These are phyloP conservation scores for Stagonosporopsis tanaceti DNA, from an alignment of 2,329 filamentous ascomycete species.

Conservation along the genomic window DNA sequence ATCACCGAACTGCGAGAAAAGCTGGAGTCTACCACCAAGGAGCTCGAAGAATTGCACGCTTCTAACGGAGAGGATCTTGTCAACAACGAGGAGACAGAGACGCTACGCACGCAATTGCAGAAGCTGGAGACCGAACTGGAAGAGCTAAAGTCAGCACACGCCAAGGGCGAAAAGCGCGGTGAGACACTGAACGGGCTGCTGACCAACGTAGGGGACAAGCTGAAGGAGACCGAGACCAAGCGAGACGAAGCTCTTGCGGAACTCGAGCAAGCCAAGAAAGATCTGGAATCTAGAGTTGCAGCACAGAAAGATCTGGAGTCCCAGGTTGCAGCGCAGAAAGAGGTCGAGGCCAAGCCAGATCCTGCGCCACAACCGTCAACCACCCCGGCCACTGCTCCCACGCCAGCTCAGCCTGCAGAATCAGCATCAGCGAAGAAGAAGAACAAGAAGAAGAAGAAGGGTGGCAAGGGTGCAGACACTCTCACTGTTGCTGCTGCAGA, in stretches of 20 bases:
- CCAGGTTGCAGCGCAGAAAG: constrained; percentile 22
- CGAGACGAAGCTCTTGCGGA: constrained; percentile 57
- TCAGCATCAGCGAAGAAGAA: constrained; percentile 72
- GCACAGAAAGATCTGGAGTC: constrained; percentile 33
- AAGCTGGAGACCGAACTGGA: constrained; percentile 44
- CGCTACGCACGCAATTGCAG: constrained; percentile 39
- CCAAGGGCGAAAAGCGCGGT: constrained; percentile 60
- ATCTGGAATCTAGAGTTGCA: constrained; percentile 29
- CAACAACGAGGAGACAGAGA: constrained; percentile 38
- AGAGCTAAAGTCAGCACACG: constrained; percentile 38
- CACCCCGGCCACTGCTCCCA: constrained; percentile 14
- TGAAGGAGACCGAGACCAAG: constrained; percentile 62
- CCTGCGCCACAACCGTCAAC: constrained; percentile 28
- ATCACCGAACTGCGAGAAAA: constrained; percentile 44
- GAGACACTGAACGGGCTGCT: constrained; percentile 65
- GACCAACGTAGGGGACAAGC: constrained; percentile 61
- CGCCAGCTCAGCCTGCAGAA: constrained; percentile 32
- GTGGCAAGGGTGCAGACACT: constrained; percentile 56
- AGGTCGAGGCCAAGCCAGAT: constrained; percentile 18
- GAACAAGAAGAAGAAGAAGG: constrained; percentile 82
- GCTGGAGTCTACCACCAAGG: constrained; percentile 51
- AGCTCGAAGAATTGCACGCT: constrained; percentile 57
- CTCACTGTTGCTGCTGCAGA: constrained; percentile 37
- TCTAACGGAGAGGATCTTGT: constrained; percentile 43
- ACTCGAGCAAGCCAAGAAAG: constrained; percentile 45